Evolutionary conservation across 345 rosid genomes (phyloP).

Genomic region (Linum lewisii): DNA sequence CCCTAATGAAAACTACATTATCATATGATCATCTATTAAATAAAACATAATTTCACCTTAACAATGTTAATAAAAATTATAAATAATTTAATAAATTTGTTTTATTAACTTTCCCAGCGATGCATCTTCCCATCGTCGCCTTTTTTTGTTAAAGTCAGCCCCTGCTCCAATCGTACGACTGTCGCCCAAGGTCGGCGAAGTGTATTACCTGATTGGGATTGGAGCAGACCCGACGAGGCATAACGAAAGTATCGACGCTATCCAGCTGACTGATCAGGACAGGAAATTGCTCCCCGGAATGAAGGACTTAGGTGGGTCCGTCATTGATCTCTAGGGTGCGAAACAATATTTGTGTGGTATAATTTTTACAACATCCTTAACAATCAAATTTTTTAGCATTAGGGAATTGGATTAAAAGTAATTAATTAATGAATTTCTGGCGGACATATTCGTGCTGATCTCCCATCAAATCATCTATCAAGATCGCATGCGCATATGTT

Average conservation of each 20-base stretch:
- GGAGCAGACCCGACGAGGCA: constrained; percentile 1
- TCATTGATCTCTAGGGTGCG: constrained; percentile 1
- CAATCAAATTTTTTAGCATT: too few species aligned
- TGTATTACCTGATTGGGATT: background rate
- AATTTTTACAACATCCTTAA: too few species aligned
- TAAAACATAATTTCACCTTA: too few species aligned
- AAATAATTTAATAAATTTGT: too few species aligned
- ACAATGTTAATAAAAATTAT: too few species aligned
- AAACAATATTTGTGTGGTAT: background rate
- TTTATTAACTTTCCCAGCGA: too few species aligned
- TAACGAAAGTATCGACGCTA: background rate
- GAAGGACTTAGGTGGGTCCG: background rate
- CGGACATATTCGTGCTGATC: constrained; percentile 15
- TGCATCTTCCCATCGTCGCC: too few species aligned
- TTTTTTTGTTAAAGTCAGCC: too few species aligned
- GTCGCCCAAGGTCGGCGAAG: background rate
- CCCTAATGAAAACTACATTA: too few species aligned
- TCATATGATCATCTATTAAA: too few species aligned
- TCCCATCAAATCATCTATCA: constrained; percentile 4
- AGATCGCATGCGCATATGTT: too few species aligned
- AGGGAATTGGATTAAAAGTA: too few species aligned
- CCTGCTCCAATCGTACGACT: background rate
- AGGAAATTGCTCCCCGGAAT: background rate
- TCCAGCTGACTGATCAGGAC: background rate
- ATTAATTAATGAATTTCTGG: constrained; percentile 8